Percentiles rank a stretch among this genome's conserved stretches.
phyloP scores from a whole-genome alignment of 2,329 filamentous ascomycete species.

The Exophiala sp. region DNA sequence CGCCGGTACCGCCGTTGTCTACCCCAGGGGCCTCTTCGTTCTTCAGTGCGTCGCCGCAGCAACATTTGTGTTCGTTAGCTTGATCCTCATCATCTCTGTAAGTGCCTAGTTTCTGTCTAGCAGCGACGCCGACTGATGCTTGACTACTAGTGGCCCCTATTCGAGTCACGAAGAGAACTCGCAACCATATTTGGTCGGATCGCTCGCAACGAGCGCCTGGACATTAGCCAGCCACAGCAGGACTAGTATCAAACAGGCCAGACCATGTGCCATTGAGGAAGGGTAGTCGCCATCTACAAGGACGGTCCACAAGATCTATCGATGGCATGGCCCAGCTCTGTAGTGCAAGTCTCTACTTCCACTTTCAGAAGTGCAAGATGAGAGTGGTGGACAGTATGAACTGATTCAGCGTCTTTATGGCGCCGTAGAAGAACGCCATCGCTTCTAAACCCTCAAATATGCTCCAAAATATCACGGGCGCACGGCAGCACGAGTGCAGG shows the following conservation, averaged over 20 bases:
- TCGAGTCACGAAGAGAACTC: slow-evolving; percentile 9
- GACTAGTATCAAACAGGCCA: slow-evolving; percentile 2
- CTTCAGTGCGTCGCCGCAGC: slow-evolving; percentile 13
- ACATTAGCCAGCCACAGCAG: slow-evolving; percentile 2
- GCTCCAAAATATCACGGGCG: too few relatives aligned
- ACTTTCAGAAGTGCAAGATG: too few relatives aligned
- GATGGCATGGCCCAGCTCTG: too few relatives aligned
- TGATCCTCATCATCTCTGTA: slow-evolving; percentile 8
- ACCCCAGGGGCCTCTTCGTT: slow-evolving; percentile 10
- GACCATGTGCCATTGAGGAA: too few relatives aligned
- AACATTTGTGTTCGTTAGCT: slow-evolving; percentile 7
- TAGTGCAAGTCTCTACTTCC: too few relatives aligned
- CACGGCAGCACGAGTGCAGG: too few relatives aligned
- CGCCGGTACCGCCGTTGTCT: slow-evolving; percentile 9
- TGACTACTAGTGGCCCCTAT: slow-evolving; percentile 7
- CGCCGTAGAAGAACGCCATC: too few relatives aligned
- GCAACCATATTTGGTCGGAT: slow-evolving; percentile 8
- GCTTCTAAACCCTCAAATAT: too few relatives aligned
- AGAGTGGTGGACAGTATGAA: too few relatives aligned
- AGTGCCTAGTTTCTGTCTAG: neutral
- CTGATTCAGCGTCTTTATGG: too few relatives aligned
- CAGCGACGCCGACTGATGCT: neutral
- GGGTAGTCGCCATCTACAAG: too few relatives aligned
- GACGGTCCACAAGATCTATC: too few relatives aligned
- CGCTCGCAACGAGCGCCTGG: slow-evolving; percentile 6